Percentiles rank a stretch among this genome's conserved stretches.
phyloP scores from a whole-genome alignment of 2,329 filamentous ascomycete genomes.

The Sordariomycetes sp. region DNA sequence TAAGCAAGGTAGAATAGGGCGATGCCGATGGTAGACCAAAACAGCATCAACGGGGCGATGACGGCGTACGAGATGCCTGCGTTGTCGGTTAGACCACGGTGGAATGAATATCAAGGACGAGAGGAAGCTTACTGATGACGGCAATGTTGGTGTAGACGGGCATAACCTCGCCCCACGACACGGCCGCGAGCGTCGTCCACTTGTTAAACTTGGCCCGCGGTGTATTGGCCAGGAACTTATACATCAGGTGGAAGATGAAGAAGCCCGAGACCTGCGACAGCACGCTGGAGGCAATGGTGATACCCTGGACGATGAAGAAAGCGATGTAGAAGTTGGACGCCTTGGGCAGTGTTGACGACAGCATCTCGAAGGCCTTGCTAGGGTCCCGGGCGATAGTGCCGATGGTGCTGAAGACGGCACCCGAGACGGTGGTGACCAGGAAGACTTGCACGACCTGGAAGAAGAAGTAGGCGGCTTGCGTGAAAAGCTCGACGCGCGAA shows the following conservation, averaged over 20 bases:
- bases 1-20: constrained; percentile 73
- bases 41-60: constrained; percentile 71
- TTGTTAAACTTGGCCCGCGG: constrained; percentile 67
- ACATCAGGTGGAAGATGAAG: constrained; percentile 52
- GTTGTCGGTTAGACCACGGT: background rate
- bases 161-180: constrained; percentile 67
- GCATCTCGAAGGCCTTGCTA: constrained; percentile 41
- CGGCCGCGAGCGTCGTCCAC: constrained; percentile 53
- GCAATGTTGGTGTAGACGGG: constrained; percentile 64
- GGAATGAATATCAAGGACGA: background rate
- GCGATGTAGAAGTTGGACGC: constrained; percentile 89
- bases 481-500: constrained; percentile 73
- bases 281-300: constrained; percentile 61
- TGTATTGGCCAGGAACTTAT: constrained; percentile 60
- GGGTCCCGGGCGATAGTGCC: constrained; percentile 52
- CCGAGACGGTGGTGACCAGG: constrained; percentile 70
- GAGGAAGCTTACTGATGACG: constrained; percentile 42
- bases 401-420: constrained; percentile 61
- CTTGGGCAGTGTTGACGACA: constrained; percentile 64
- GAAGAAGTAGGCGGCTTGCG: constrained; percentile 81
- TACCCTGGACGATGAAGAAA: constrained; percentile 77
- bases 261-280: constrained; percentile 56
- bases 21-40: constrained; percentile 67
- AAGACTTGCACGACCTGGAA: constrained; percentile 92
- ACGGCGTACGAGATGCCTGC: constrained; percentile 62